Evolutionary conservation across 257 asterid genomes (phyloP).

Genomic region (Apocynum venetum): DNA sequence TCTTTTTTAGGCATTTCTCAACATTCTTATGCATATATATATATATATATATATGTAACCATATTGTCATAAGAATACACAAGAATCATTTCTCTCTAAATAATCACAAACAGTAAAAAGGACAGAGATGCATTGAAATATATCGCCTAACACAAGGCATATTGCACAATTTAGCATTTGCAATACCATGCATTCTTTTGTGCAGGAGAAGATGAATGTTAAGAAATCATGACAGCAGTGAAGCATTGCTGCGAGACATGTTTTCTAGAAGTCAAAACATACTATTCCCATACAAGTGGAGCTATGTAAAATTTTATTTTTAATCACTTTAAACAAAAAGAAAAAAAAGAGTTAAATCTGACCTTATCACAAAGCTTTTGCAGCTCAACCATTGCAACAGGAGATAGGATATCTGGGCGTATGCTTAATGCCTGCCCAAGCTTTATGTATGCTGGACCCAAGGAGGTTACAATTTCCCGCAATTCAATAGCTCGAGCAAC

Average conservation of each 20-base stretch:
- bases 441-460: constrained; percentile 99
- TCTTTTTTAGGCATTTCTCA: too few species aligned
- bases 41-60: too few species aligned
- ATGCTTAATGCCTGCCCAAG: constrained; percentile 99
- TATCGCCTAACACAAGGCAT: background rate
- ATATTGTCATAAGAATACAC: too few species aligned
- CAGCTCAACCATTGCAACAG: constrained; percentile 85
- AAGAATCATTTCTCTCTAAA: too few species aligned
- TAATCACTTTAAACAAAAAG: background rate
- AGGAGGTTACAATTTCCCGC: constrained; percentile 93
- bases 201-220: background rate
- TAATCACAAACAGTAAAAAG: background rate
- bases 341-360: background rate
- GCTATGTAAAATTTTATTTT: background rate
- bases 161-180: background rate
- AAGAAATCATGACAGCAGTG: background rate
- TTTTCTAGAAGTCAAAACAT: background rate
- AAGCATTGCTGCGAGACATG: background rate
- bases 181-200: background rate
- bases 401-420: constrained; percentile 93
- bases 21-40: too few species aligned
- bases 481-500: constrained; percentile 93
- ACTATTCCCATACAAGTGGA: background rate
- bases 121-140: background rate
- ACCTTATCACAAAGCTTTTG: constrained; percentile 99